Evolutionary conservation across 176 grass and related monocot species (phyloP).

Genomic region (Phyllostachys edulis): DNA sequence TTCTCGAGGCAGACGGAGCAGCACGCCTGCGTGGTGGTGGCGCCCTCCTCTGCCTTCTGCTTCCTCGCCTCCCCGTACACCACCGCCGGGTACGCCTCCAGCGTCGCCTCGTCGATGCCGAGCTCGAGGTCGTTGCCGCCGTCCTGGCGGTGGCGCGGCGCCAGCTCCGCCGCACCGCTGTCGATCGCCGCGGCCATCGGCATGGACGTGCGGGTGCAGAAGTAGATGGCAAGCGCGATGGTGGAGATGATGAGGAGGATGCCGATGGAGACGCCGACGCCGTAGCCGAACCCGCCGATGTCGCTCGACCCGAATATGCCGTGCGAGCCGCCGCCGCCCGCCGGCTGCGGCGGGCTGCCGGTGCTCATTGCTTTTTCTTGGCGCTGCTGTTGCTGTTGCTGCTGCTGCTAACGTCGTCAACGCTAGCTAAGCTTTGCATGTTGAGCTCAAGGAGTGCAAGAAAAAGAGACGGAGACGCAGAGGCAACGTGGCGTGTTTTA

Average conservation of each 20-base stretch:
- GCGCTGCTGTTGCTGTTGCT: not conserved
- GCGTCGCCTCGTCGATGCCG: slow-evolving; percentile 68
- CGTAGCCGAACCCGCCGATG: slow-evolving; percentile 57
- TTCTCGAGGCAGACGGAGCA: slow-evolving; percentile 61
- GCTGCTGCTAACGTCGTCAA: not conserved
- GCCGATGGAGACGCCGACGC: slow-evolving; percentile 62
- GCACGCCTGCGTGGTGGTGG: slow-evolving; percentile 28
- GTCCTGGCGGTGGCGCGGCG: not conserved
- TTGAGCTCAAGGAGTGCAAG: not conserved
- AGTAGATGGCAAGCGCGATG: slow-evolving; percentile 61
- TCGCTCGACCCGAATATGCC: slow-evolving; percentile 42
- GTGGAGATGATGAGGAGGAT: slow-evolving; percentile 65
- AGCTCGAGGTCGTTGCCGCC: slow-evolving; percentile 13
- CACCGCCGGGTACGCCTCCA: slow-evolving; percentile 58
- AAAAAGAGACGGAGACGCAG: not conserved
- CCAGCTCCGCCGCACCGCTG: not conserved
- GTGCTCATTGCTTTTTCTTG: not conserved
- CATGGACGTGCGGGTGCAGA: slow-evolving; percentile 50
- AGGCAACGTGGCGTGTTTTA: not conserved
- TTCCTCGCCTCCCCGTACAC: slow-evolving; percentile 43
- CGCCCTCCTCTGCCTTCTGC: not conserved
- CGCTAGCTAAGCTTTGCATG: slow-evolving; percentile 8
- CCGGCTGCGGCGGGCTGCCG: not conserved
- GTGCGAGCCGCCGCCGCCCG: not conserved
- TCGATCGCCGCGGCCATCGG: not conserved